A percentile compares a stretch with the other conserved stretches of the same genome.
phyloP scores from a whole-genome alignment of 1,284 basidiomycete genomes.

The Austroboletus rostrupii region DNA sequence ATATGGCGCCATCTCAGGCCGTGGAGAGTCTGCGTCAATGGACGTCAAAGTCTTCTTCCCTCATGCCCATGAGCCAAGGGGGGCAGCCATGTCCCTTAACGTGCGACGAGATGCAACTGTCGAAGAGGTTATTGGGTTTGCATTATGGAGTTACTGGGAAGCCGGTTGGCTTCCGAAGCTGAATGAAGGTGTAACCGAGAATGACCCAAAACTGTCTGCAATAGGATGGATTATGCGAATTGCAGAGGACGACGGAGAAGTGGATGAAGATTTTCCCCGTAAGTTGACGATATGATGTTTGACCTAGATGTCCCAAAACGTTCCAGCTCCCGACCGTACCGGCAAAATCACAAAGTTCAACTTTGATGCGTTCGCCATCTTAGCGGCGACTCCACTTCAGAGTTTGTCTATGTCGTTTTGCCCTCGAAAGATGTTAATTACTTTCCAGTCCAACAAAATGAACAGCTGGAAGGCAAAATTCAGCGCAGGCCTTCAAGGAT shows the following conservation, averaged over 20 bases:
- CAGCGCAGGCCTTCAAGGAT: constrained; percentile 72
- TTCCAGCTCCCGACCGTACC: constrained; percentile 81
- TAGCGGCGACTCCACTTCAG: constrained; percentile 74
- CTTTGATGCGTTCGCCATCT: constrained; percentile 86
- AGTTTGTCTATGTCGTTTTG: constrained; percentile 42
- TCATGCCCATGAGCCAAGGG: constrained; percentile 61
- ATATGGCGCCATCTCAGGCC: constrained; percentile 78
- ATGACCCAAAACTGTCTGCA: constrained; percentile 69
- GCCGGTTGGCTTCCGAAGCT: constrained; percentile 78
- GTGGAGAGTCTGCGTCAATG: constrained; percentile 61
- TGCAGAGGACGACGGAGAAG: constrained; percentile 95
- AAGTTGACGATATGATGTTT: constrained; percentile 22
- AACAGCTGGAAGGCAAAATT: constrained; percentile 70
- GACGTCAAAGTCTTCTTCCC: constrained; percentile 87
- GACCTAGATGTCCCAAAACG: constrained; percentile 2
- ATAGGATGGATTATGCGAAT: constrained; percentile 94
- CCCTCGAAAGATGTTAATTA: not conserved
- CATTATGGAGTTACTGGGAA: constrained; percentile 90
- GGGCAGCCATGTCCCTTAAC: constrained; percentile 57
- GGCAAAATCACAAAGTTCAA: constrained; percentile 86
- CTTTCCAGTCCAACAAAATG: constrained; percentile 76
- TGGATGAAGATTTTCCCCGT: constrained; percentile 98
- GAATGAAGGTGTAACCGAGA: constrained; percentile 53
- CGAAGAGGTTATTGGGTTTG: constrained; percentile 94
- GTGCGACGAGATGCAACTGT: constrained; percentile 88